Conservation (phyloP, 2,329 filamentous ascomycete species). For the Epichloe gansuensis region DNA sequence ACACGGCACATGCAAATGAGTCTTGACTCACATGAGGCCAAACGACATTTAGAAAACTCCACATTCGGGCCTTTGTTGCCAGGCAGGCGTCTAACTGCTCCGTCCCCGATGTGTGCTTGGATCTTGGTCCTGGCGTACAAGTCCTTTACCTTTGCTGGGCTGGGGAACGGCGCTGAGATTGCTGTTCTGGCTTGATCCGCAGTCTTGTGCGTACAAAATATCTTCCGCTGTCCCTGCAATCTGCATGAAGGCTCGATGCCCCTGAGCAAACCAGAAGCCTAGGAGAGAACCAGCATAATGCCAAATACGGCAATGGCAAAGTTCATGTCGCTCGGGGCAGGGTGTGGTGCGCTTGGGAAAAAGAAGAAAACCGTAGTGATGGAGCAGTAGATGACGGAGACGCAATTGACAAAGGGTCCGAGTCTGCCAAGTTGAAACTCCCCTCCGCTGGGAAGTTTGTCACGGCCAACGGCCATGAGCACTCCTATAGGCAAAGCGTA, state of each 20-base stretch:
- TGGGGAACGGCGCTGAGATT: not conserved
- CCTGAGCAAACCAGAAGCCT: conserved; percentile 38
- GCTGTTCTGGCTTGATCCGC: not conserved
- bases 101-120: not conserved
- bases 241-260: conserved; percentile 20
- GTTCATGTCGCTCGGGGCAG: conserved; percentile 39
- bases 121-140: not conserved
- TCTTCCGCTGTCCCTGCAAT: conserved; percentile 8
- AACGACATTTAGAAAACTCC: not conserved
- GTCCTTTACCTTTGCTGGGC: not conserved
- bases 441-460: conserved; percentile 33
- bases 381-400: conserved; percentile 38
- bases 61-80: not conserved
- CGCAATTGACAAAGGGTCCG: conserved; percentile 32
- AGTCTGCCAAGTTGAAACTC: conserved; percentile 33
- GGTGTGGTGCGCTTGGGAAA: conserved; percentile 34
- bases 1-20: no score
- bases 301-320: conserved; percentile 45
- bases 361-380: conserved; percentile 44
- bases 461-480: conserved; percentile 37
- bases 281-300: conserved; percentile 39
- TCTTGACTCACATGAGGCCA: not conserved
- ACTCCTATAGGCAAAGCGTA: conserved; percentile 35
- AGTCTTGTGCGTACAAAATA: conserved; percentile 8
- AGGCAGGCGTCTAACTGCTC: not conserved